These are phyloP conservation scores for Bretziella fagacearum DNA, from an alignment of 2,329 filamentous ascomycete genomes.

Conservation along the genomic window DNA sequence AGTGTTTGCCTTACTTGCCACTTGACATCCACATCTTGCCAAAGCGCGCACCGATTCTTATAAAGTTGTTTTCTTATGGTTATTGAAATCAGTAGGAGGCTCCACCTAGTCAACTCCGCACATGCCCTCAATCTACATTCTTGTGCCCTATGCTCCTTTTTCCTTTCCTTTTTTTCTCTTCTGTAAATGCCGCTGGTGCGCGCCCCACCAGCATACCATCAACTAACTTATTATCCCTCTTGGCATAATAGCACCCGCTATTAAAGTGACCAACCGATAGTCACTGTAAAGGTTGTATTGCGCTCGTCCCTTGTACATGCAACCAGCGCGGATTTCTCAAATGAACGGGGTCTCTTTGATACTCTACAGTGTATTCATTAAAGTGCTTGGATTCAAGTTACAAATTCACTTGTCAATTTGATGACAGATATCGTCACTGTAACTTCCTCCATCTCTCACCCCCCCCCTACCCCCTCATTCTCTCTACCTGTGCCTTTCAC, in stretches of 20 bases:
- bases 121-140: no score
- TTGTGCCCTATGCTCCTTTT: no score
- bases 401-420: neutral
- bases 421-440: neutral
- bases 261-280: neutral
- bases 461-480: neutral
- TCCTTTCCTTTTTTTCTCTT: neutral
- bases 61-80: no score
- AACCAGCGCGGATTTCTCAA: neutral
- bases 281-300: neutral
- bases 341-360: neutral
- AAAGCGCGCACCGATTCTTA: no score
- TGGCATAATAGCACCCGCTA: neutral
- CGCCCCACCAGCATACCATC: neutral
- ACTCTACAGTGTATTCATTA: neutral
- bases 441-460: neutral
- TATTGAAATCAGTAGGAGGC: neutral
- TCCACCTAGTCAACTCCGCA: no score
- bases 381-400: neutral
- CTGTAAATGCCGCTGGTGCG: neutral
- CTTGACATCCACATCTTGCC: no score
- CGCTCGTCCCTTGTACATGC: slow-evolving; percentile 1
- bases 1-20: no score
- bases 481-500: no score
- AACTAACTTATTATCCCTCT: neutral